Evolutionary conservation across 805 yeast species (phyloP).

Genomic region (Metschnikowia baotianmanensis): DNA sequence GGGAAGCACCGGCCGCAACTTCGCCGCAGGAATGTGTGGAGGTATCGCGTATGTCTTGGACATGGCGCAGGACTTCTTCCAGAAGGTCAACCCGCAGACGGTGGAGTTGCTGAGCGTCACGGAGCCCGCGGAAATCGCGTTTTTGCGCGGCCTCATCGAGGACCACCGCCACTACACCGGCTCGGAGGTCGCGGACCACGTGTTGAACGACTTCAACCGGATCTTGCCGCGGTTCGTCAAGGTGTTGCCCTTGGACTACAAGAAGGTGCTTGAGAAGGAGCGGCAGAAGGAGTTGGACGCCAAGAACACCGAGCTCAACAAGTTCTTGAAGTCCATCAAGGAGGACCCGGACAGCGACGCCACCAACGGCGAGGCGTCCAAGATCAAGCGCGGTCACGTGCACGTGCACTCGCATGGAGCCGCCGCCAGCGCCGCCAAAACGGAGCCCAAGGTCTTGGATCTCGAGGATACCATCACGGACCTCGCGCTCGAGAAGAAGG

Average conservation of each 20-base stretch:
- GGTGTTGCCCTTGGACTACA: slow-evolving; percentile 90
- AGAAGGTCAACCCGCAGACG: slow-evolving; percentile 74
- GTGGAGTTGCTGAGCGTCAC: slow-evolving; percentile 74
- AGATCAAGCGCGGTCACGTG: slow-evolving; percentile 51
- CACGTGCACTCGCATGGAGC: no score
- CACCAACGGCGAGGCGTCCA: slow-evolving; percentile 82
- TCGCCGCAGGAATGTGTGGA: slow-evolving; percentile 99
- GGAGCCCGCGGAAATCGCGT: slow-evolving; percentile 92
- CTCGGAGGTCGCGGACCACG: slow-evolving; percentile 82
- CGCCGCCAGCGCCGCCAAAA: slow-evolving; percentile 26
- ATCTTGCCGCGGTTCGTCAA: slow-evolving; percentile 86
- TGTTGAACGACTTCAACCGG: slow-evolving; percentile 84
- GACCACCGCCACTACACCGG: slow-evolving; percentile 95
- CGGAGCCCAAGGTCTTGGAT: slow-evolving; percentile 85
- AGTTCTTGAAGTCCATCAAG: slow-evolving; percentile 65
- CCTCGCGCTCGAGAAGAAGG: slow-evolving; percentile 59
- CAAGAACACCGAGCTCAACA: slow-evolving; percentile 61
- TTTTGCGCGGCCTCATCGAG: slow-evolving; percentile 87
- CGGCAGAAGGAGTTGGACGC: slow-evolving; percentile 61
- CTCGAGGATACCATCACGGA: slow-evolving; percentile 86
- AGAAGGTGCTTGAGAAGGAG: slow-evolving; percentile 81
- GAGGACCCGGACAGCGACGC: slow-evolving; percentile 84
- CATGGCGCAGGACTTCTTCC: slow-evolving; percentile 87
- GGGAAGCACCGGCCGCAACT: slow-evolving; percentile 88
- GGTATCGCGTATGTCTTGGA: slow-evolving; percentile 97